Conservation (phyloP, 2,329 filamentous ascomycete genomes). For the Xylariomycetidae sp. region DNA sequence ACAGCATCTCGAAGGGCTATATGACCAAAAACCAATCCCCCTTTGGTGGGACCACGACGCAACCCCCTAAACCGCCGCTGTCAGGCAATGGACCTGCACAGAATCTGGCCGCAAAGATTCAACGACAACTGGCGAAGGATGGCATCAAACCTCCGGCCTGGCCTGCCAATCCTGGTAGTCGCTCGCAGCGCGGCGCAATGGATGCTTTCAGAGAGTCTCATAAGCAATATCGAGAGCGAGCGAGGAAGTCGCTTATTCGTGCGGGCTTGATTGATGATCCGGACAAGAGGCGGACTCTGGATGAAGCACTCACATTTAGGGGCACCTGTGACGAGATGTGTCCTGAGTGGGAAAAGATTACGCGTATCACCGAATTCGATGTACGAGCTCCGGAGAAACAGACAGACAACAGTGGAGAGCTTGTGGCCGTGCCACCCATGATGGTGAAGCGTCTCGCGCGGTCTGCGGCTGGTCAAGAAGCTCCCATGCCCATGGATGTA, state of each 20-base stretch:
- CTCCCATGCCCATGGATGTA: constrained; percentile 62
- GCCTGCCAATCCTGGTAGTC: constrained; percentile 49
- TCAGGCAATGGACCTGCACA: constrained; percentile 15
- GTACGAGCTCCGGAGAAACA: constrained; percentile 51
- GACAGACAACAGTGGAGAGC: constrained; percentile 28
- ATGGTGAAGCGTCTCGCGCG: constrained; percentile 65
- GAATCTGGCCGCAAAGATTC: constrained; percentile 41
- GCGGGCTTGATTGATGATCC: constrained; percentile 60
- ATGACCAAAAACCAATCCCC: background rate
- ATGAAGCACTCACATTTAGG: constrained; percentile 60
- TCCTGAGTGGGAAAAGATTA: constrained; percentile 59
- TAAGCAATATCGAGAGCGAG: constrained; percentile 51
- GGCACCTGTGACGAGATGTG: constrained; percentile 67
- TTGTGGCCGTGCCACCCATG: constrained; percentile 41
- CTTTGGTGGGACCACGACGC: too few species aligned
- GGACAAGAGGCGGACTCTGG: constrained; percentile 53
- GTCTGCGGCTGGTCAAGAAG: constrained; percentile 62
- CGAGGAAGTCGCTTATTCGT: constrained; percentile 51
- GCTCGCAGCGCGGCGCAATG: constrained; percentile 43
- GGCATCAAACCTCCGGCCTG: constrained; percentile 48
- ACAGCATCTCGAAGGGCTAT: too few species aligned
- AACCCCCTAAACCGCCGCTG: too few species aligned
- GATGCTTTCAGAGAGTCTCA: constrained; percentile 50
- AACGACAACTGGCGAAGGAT: constrained; percentile 47
- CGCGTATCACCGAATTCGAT: constrained; percentile 55